Conservation (phyloP, 495 filamentous ascomycete genomes). For the Rhizodiscina lignyota region DNA sequence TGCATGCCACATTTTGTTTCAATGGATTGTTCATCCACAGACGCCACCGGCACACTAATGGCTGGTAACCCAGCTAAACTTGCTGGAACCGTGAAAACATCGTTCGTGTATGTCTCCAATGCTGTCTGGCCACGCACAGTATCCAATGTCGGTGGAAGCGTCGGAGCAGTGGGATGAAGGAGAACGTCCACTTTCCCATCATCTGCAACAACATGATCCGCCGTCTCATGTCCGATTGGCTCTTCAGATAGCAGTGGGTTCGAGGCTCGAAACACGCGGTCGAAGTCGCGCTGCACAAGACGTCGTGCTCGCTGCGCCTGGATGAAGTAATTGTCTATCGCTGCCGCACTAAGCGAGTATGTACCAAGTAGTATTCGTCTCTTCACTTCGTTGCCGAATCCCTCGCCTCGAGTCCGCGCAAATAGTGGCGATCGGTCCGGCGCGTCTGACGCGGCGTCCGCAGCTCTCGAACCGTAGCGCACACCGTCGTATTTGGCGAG, state of each 20-base stretch:
- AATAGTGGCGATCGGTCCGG: constrained; percentile 34
- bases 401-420: constrained; percentile 48
- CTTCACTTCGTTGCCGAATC: constrained; percentile 74
- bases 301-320: constrained; percentile 79
- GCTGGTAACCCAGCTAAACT: constrained; percentile 85
- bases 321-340: constrained; percentile 93
- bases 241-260: constrained; percentile 45
- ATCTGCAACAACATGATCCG: constrained; percentile 5
- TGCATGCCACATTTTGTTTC: constrained; percentile 51
- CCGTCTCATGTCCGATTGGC: constrained; percentile 22
- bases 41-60: constrained; percentile 58
- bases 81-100: constrained; percentile 91
- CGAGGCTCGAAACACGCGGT: constrained; percentile 48
- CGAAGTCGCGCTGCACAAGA: constrained; percentile 72
- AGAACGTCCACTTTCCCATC: constrained; percentile 61
- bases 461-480: constrained; percentile 53
- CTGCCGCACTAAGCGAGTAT: constrained; percentile 77
- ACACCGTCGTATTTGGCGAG: constrained; percentile 96
- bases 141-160: constrained; percentile 48
- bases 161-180: constrained; percentile 75
- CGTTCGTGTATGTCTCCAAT: constrained; percentile 63
- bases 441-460: constrained; percentile 11
- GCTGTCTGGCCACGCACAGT: constrained; percentile 21
- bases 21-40: constrained; percentile 16
- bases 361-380: constrained; percentile 76